Conservation (phyloP, 2,329 filamentous ascomycete species). For the Diaporthe sp. region DNA sequence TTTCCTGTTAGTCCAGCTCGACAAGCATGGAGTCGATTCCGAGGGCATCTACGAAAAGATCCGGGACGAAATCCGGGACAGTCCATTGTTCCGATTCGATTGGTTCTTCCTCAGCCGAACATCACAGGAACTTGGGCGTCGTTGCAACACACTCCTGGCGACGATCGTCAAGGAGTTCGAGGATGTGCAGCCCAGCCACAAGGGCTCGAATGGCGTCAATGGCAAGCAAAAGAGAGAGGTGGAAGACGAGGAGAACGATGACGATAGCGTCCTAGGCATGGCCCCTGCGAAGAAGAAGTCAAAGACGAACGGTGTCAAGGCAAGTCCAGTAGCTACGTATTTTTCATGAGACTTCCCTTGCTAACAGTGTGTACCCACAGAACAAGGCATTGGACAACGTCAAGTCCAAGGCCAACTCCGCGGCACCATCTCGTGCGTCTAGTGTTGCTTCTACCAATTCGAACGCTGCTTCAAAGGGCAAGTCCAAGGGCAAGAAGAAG, state of each 20-base stretch:
- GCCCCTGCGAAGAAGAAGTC: slow-evolving; percentile 95
- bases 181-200: slow-evolving; percentile 66
- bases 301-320: slow-evolving; percentile 85
- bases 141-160: slow-evolving; percentile 93
- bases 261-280: slow-evolving; percentile 83
- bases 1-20: slow-evolving; percentile 92
- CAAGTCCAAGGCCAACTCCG: slow-evolving; percentile 85
- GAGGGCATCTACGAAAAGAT: slow-evolving; percentile 94
- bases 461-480: slow-evolving; percentile 58
- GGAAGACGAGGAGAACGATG: slow-evolving; percentile 87
- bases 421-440: slow-evolving; percentile 84
- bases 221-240: slow-evolving; percentile 80
- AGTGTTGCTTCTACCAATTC: slow-evolving; percentile 86
- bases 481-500: slow-evolving; percentile 68
- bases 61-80: slow-evolving; percentile 96
- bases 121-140: slow-evolving; percentile 89
- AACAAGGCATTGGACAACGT: slow-evolving; percentile 94
- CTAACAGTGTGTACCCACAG: slow-evolving; percentile 59
- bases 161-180: slow-evolving; percentile 97
- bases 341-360: slow-evolving; percentile 23
- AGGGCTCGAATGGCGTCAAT: slow-evolving; percentile 71
- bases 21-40: slow-evolving; percentile 91
- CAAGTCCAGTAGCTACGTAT: slow-evolving; percentile 59
- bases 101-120: slow-evolving; percentile 99
- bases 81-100: slow-evolving; percentile 95